Conservation (phyloP, 106 monocot species). For the Platanthera zijinensis region DNA sequence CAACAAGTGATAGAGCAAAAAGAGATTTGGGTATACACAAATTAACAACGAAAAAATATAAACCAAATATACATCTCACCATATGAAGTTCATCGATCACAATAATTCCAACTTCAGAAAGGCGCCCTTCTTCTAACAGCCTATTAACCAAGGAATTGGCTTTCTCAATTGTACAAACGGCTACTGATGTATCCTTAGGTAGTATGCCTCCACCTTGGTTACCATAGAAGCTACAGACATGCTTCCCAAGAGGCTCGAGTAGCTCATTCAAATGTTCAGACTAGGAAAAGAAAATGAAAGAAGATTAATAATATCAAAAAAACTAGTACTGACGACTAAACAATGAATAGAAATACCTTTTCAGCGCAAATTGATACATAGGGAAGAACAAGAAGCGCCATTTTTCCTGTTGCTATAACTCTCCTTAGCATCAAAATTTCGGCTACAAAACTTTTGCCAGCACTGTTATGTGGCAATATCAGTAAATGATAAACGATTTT, state of each 20-base stretch:
- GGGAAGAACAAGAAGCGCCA: slow-evolving; percentile 93
- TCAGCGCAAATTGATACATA: slow-evolving; percentile 98
- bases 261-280: slow-evolving; percentile 81
- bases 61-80: slow-evolving; percentile 35
- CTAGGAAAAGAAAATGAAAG: slow-evolving; percentile 16
- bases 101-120: slow-evolving; percentile 96
- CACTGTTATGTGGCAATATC: slow-evolving; percentile 35
- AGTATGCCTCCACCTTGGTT: slow-evolving; percentile 88
- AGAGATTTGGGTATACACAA: neutral
- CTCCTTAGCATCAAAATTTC: slow-evolving; percentile 94
- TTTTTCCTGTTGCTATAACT: slow-evolving; percentile 73
- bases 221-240: slow-evolving; percentile 96
- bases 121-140: slow-evolving; percentile 86
- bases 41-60: neutral
- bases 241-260: slow-evolving; percentile 91
- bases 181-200: slow-evolving; percentile 92
- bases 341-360: slow-evolving; percentile 47
- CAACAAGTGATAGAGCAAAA: neutral
- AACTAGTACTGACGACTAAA: neutral
- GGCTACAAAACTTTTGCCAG: slow-evolving; percentile 98
- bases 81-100: slow-evolving; percentile 99
- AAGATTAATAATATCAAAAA: neutral
- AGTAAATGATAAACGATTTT: neutral
- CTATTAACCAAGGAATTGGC: slow-evolving; percentile 91
- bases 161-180: slow-evolving; percentile 99